These are phyloP conservation scores for Cryptomeria japonica DNA, from an alignment of 75 land plant genomes.

Conservation along the genomic window DNA sequence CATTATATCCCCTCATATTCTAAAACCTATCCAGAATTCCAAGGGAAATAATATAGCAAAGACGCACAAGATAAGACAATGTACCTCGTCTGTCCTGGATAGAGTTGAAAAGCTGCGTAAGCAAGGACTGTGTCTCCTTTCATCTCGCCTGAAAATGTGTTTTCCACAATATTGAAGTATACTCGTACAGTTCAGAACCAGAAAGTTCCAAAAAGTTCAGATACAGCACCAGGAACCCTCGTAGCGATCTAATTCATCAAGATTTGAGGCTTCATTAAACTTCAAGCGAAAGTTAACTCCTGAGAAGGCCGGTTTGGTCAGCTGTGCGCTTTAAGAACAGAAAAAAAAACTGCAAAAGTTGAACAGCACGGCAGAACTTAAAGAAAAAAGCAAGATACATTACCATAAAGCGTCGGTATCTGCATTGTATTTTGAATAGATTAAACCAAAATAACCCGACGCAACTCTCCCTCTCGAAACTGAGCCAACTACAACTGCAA, in stretches of 20 bases:
- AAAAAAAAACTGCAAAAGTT: background rate
- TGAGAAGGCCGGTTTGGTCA: background rate
- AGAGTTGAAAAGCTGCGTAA: conserved; percentile 50
- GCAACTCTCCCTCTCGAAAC: background rate
- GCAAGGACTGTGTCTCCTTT: conserved; percentile 47
- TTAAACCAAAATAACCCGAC: background rate
- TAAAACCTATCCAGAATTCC: background rate
- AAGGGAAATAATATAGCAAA: background rate
- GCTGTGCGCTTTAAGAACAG: background rate
- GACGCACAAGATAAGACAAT: background rate
- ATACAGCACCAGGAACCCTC: background rate
- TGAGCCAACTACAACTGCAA: no score
- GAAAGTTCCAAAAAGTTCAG: background rate
- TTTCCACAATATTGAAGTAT: background rate
- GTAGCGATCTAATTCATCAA: background rate
- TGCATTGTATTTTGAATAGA: background rate
- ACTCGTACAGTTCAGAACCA: background rate
- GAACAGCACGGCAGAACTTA: background rate
- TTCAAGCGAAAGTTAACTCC: background rate
- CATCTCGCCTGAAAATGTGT: conserved; percentile 11
- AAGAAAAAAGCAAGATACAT: background rate
- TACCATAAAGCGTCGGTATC: background rate
- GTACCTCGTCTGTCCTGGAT: conserved; percentile 53
- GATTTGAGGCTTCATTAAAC: background rate
- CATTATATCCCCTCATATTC: background rate